Evolutionary conservation across 108 stramenopile species (phyloP), one percentile per base, ranked within the genome.

Genomic region (Skeletonema grethae): DNA sequence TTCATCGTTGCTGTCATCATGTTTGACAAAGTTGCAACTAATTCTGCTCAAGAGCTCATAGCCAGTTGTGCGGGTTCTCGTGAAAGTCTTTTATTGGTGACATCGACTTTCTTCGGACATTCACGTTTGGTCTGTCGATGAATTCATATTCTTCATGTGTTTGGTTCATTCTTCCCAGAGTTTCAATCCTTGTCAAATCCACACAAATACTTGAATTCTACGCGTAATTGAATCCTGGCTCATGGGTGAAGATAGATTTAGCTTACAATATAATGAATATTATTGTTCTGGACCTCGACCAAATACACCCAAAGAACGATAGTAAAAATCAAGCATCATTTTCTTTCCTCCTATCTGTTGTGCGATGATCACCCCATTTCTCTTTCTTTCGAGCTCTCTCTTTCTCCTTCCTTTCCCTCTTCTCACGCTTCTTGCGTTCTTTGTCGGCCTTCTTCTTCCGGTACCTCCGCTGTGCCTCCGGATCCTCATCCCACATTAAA

Each of bases 401-500:
- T 32, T 53, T 18, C 60, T 67, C 61, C 46, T 48, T 66, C 71
- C 28, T 64, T 45, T 39, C 28, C 35, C 48, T 61, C 82, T 68
- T 73, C 66, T 66, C 76, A 39, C 67, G 69, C 73, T 79, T 74
- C 59, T 68, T 82, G 62, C 70, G 63, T 22, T 67, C 75, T 62
- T 75, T 82, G 60, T 87, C 75, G 36, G 46, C 76, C 59, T 48
- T 71, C 62, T 85, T 85, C 68, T 57, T 83, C 50, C 57, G 39
- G 57, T 69, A 74, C 16, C 63, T 70, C 56, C 48, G 57, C 58
- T 81, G 73, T 35, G 67, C 76, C 68, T 83, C 85, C 15, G 65
- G 65, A 30, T 88, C 85, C 68, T 95, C 94, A 63, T 95, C 91
- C 72, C 94, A 87, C 96, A 97, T 96, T 22, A 87, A 78, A 72